Base-by-base conservation (phyloP, 1,284 basidiomycete species). In the Apiotrichum mycotoxinovorans region DNA sequence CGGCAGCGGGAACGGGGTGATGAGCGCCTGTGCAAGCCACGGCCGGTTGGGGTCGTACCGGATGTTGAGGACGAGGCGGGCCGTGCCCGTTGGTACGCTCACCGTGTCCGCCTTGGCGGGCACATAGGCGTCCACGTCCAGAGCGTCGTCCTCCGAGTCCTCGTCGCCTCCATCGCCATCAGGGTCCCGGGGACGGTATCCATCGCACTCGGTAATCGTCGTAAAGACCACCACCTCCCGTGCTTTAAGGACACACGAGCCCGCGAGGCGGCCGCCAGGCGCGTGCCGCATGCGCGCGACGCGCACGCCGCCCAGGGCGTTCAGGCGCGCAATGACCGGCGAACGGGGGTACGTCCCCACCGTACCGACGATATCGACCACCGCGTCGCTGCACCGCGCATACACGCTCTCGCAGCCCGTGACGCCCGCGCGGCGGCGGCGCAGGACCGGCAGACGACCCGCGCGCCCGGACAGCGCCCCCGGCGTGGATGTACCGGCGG, bases 11-110 rank as follows among this genome's bases (percentile, higher is more conserved):
- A 52, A 43, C 8, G 48, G 54, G 38, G 40, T 34, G 7, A 61
- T 34, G 20, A 25, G 23, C 23, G 55, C 59, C 27, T 54, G 52
- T 25, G 55, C 34, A 33, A 61, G 47, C 59, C 59, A 61, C 9
- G 38, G 23, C 3, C 59, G 59, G 17, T 56, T 56, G 2, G 54
- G 55, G 55, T 61, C 59, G 45, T 54, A 61, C 14, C 55, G 51
- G 3, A 61, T 22, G 26, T 61, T 61, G 5, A 61, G 52, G 1
- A 48, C 34, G 9, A 30, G 33, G 46, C 46, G 46, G 30, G 30
- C 30, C 20, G 33, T 35, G 20, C 34, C 20, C 8, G 9, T 4
- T 8, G 34, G 46, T 7, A 48, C 23, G 4, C 12, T 3, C 3
- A n/a, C 15, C 11, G 22, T 37, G 20, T 35, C 20, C 4, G 46